Base-by-base conservation (phyloP, 2,329 filamentous ascomycete genomes). In the Cryphonectria carpinicola region DNA sequence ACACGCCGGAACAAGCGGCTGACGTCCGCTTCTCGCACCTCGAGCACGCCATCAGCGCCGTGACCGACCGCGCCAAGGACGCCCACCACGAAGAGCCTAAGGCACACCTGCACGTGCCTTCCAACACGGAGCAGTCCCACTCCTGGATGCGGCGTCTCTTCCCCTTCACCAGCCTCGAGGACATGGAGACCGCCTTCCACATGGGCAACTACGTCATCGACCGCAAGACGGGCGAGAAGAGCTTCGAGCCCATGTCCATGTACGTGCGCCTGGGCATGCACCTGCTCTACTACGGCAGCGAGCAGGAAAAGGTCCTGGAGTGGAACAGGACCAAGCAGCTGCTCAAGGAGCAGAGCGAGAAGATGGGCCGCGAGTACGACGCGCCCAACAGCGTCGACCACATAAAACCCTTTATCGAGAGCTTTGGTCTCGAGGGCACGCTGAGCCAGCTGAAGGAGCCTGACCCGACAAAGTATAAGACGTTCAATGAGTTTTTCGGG, bases 181-280 rank as follows among this genome's bases (percentile, higher is more conserved):
- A 77, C 17, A 72, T 81, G 63, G 80, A 82, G 67, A 74, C 68
- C 13, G 72, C 76, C 17, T 82, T 77, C 74, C 81, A 83, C 68
- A 72, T 82, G 73, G 82, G 82, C 52, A 83, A 83, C 75, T 83
- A 82, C 74, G 81, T 83, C 56, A 78, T 82, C 39, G 80, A 82
- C 72, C 78, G 81, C 37, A 64, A 75, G 62, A 82, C 81, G 0
- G 79, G 81, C n/a, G 66, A 77, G 67, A 82, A 81, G 76, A 74
- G 74, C 7, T 83, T 81, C 69, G 82, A 83, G 71, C 74, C 79
- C 39, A 83, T 83, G 82, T 78, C 76, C 70, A 78, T 83, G 71
- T 82, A 82, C 71, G 81, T 82, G 54, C 77, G 81, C 28, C 69
- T 82, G 7, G 81, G 81, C 32, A 82, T 83, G 81, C 81, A 83